phyloP scores from a whole-genome alignment of 306 rosid genomes.

The Gleditsia sinensis region DNA sequence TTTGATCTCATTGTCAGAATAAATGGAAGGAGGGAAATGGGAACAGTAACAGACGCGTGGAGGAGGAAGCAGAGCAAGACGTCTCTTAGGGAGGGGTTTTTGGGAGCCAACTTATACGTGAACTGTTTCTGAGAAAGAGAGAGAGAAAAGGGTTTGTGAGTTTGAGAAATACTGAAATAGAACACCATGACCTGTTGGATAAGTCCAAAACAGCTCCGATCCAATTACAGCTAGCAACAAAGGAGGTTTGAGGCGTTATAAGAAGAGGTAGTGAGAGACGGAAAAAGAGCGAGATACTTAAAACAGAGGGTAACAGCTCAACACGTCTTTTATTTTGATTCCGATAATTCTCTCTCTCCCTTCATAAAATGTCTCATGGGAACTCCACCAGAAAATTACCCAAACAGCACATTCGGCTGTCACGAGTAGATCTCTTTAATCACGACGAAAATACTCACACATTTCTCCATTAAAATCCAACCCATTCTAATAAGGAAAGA shows the following conservation, averaged over 20 bases:
- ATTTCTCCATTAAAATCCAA: neutral
- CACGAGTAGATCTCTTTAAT: slow-evolving; percentile 12
- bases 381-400: slow-evolving; percentile 31
- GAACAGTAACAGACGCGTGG: slow-evolving; percentile 52
- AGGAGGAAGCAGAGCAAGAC: slow-evolving; percentile 37
- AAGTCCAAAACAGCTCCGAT: slow-evolving; percentile 52
- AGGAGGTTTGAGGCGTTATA: slow-evolving; percentile 28
- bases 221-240: slow-evolving; percentile 67
- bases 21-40: neutral
- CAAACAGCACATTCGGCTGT: slow-evolving; percentile 42
- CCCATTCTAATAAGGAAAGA: slow-evolving; percentile 14
- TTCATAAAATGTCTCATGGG: neutral
- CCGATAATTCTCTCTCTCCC: neutral
- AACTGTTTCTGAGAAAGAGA: neutral
- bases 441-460: neutral
- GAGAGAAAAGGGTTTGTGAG: neutral
- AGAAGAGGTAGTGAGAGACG: slow-evolving; percentile 1
- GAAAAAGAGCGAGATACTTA: neutral
- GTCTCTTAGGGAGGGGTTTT: slow-evolving; percentile 60
- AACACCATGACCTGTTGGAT: slow-evolving; percentile 27
- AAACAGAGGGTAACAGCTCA: slow-evolving; percentile 62
- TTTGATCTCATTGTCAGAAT: slow-evolving; percentile 64
- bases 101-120: slow-evolving; percentile 37
- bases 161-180: neutral
- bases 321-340: slow-evolving; percentile 69